Evolutionary conservation across 495 filamentous ascomycete genomes (phyloP).

Genomic region (Rhypophila decipiens): DNA sequence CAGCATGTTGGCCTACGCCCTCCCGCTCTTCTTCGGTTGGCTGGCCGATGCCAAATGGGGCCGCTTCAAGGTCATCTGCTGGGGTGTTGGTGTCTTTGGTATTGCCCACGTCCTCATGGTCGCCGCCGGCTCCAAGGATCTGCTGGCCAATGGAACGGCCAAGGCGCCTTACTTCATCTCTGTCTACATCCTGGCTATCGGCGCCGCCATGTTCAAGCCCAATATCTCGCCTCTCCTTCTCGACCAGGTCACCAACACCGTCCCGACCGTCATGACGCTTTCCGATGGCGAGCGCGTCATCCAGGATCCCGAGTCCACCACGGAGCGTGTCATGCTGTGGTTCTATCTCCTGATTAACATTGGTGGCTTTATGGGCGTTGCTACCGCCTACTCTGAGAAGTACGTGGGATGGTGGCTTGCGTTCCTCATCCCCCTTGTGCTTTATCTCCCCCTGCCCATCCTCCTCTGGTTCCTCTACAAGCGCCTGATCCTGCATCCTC

Average conservation of each 20-base stretch:
- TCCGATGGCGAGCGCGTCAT: slow-evolving; percentile 49
- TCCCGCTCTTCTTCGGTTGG: slow-evolving; percentile 53
- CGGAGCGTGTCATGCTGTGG: slow-evolving; percentile 57
- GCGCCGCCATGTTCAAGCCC: slow-evolving; percentile 59
- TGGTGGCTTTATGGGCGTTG: slow-evolving; percentile 53
- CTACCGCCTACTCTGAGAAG: slow-evolving; percentile 42
- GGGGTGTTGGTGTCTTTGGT: slow-evolving; percentile 58
- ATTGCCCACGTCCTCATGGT: slow-evolving; percentile 60
- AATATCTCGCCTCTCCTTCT: slow-evolving; percentile 58
- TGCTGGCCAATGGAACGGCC: slow-evolving; percentile 50
- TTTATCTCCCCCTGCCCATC: slow-evolving; percentile 52
- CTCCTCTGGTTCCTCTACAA: slow-evolving; percentile 48
- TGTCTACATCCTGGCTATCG: slow-evolving; percentile 53
- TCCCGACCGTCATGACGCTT: slow-evolving; percentile 38
- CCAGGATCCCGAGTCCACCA: slow-evolving; percentile 52
- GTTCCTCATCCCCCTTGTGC: slow-evolving; percentile 62
- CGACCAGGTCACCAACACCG: slow-evolving; percentile 49
- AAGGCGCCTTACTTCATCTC: slow-evolving; percentile 54
- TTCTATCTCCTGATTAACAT: slow-evolving; percentile 64
- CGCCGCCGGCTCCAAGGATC: slow-evolving; percentile 50
- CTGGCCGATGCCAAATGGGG: slow-evolving; percentile 53
- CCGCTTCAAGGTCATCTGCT: slow-evolving; percentile 55
- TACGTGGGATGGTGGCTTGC: slow-evolving; percentile 63
- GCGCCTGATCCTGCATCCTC: slow-evolving; percentile 43
- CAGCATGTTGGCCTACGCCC: slow-evolving; percentile 51